Conservation (phyloP, 108 stramenopile genomes). For the Cylindrotheca closterium region DNA sequence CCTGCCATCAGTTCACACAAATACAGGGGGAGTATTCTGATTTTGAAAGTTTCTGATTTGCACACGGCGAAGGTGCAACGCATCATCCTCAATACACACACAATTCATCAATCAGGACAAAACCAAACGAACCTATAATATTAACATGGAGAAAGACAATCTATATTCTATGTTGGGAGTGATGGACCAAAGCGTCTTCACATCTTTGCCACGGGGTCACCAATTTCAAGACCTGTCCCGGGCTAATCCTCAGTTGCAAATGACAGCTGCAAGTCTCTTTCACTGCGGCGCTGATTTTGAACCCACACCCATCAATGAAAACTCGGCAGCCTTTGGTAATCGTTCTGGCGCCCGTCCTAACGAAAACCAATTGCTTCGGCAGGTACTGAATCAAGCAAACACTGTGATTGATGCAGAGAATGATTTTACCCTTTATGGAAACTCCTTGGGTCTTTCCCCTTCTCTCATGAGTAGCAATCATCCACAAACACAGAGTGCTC, state of each 20-base stretch:
- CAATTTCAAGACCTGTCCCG: no score
- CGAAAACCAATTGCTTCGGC: not conserved
- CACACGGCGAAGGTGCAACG: no score
- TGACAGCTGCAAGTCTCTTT: not conserved
- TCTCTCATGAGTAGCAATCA: not conserved
- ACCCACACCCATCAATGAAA: slow-evolving; percentile 7
- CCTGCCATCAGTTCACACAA: no score
- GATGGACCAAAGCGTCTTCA: not conserved
- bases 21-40: no score
- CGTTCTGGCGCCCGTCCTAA: not conserved
- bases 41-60: no score
- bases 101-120: no score
- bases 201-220: not conserved
- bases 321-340: not conserved
- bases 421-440: not conserved
- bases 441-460: not conserved
- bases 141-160: not conserved
- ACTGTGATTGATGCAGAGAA: not conserved
- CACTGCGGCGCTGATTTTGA: not conserved
- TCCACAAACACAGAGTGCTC: no score
- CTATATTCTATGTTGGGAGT: not conserved
- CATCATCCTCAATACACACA: no score
- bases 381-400: not conserved
- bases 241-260: not conserved
- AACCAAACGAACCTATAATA: no score